A percentile compares a stretch with the other conserved stretches of the same genome.
Evolutionary conservation across 805 yeast species (phyloP).

Genomic region (Nakazawaea peltata): DNA sequence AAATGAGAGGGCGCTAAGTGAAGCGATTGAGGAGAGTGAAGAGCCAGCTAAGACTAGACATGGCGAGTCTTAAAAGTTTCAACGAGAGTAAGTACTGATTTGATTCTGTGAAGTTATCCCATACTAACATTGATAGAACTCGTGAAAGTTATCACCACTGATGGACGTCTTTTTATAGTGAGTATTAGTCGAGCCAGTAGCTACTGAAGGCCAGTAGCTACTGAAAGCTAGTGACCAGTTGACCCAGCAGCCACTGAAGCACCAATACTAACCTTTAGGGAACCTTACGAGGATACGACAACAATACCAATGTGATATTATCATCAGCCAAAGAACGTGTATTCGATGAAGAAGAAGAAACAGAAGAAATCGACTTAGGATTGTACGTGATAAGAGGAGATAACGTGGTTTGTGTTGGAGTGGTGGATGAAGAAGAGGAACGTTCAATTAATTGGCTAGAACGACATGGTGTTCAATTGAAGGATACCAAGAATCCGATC

Average conservation of each 20-base stretch:
- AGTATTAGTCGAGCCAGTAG: constrained; percentile 5
- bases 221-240: neutral
- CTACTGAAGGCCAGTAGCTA: neutral
- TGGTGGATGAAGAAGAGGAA: constrained; percentile 36
- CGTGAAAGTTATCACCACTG: constrained; percentile 50
- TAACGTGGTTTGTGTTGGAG: constrained; percentile 47
- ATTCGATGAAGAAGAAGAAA: constrained; percentile 31
- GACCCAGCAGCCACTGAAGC: neutral
- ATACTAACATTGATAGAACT: constrained; percentile 22
- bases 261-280: constrained; percentile 21
- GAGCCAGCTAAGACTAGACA: too few species aligned
- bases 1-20: too few species aligned
- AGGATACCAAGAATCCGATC: constrained; percentile 22
- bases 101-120: neutral
- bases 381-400: constrained; percentile 51
- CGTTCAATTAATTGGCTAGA: constrained; percentile 31
- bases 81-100: constrained; percentile 8
- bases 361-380: constrained; percentile 35
- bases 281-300: constrained; percentile 52
- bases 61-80: constrained; percentile 8
- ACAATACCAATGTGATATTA: constrained; percentile 52
- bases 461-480: constrained; percentile 17
- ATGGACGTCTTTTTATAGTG: constrained; percentile 38
- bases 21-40: too few species aligned
- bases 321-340: constrained; percentile 43